Evolutionary conservation across 78 protist genomes (phyloP), one percentile per base, ranked within the genome.

Genomic region (Ministeria vibrans): DNA sequence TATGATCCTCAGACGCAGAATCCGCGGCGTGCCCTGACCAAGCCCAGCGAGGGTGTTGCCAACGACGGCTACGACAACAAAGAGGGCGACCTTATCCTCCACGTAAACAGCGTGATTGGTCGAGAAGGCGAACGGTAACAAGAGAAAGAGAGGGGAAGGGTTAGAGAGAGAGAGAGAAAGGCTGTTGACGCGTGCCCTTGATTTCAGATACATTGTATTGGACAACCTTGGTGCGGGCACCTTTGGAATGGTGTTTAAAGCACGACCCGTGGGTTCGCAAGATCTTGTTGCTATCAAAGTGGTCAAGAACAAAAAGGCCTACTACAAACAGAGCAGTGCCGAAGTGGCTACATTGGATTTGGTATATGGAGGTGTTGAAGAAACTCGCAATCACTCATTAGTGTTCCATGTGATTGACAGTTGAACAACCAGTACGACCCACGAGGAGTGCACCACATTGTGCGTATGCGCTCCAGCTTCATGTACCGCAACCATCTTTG

Each of bases 261-360:
- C n/a, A 46, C 34, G 82, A 78, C 38, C 78, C 92, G 6, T 63
- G 75, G 38, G n/a, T n/a, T n/a, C n/a, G n/a, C n/a, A n/a, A n/a
- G 88, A 82, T 71, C 46, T 59, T 41, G 95, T 94, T 1, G 99
- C 99, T 27, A 46, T 96, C 28, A 96, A 96, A 87, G 86, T 96
- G 43, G 78, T 94, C 88, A 91, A 92, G 81, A 88, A 86, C 79
- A 90, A 92, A 69, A 72, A 70, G 70, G 90, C 92, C 34, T 94
- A 91, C 78, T 77, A 49, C 73, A 77, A 76, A 53, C 97, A 95
- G 63, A 95, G 95, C 6, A 39, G 49, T 49, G 44, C 84, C 28
- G 97, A 92, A 79, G n/a, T n/a, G n/a, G n/a, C n/a, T n/a, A n/a
- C n/a, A n/a, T n/a, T n/a, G n/a, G n/a, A n/a, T n/a, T n/a, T n/a